These are phyloP conservation scores for Zygosaccharomyces pseudobailii DNA, from an alignment of 1,139 yeast species.

Conservation along the genomic window DNA sequence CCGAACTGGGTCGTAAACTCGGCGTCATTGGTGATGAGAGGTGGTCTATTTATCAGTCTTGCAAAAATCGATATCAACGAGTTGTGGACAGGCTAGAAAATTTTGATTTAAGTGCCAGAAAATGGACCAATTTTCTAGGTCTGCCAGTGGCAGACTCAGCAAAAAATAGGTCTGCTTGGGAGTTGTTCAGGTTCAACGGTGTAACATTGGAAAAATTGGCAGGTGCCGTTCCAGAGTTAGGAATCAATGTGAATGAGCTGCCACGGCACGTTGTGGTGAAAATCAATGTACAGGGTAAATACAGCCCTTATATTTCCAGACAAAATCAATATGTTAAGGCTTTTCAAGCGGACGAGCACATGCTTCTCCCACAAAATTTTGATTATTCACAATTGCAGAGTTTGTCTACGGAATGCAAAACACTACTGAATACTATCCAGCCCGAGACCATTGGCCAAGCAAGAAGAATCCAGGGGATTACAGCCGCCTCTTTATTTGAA, in stretches of 20 bases:
- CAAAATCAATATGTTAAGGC: conserved; percentile 71
- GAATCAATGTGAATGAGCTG: conserved; percentile 30
- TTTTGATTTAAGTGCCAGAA: conserved; percentile 47
- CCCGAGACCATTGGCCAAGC: conserved; percentile 95
- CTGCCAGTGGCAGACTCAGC: conserved; percentile 39
- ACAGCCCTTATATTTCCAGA: conserved; percentile 72
- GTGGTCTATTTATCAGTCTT: conserved; percentile 46
- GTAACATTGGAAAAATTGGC: conserved; percentile 35
- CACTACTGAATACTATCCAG: conserved; percentile 63
- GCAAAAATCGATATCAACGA: conserved; percentile 43
- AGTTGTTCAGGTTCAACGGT: conserved; percentile 46
- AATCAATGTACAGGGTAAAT: conserved; percentile 73
- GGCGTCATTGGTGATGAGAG: conserved; percentile 69
- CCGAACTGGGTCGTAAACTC: conserved; percentile 56
- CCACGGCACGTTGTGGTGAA: conserved; percentile 54
- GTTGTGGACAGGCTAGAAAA: conserved; percentile 45
- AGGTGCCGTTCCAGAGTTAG: conserved; percentile 34
- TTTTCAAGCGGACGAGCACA: conserved; percentile 74
- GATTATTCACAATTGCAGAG: conserved; percentile 52
- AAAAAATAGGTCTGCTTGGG: conserved; percentile 52
- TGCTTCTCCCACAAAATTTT: conserved; percentile 59
- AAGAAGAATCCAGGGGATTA: conserved; percentile 86
- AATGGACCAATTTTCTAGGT: conserved; percentile 51
- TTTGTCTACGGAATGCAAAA: conserved; percentile 71
- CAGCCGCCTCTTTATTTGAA: conserved; percentile 79